phyloP scores from a whole-genome alignment of 2,329 filamentous ascomycete species.

The Stylonectria norvegica region DNA sequence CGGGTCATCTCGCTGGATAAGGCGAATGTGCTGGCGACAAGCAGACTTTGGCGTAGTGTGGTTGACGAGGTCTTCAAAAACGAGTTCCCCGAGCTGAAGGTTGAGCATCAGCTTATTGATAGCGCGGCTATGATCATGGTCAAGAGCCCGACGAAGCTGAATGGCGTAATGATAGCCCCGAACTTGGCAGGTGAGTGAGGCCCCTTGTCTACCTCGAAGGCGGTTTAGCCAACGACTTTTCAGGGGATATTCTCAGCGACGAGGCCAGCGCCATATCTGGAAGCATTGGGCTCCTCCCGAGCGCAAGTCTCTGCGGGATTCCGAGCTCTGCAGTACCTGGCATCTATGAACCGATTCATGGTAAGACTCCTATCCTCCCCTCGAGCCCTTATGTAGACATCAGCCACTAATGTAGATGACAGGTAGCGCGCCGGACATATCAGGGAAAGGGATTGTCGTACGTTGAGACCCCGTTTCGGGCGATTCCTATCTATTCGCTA shows the following conservation, averaged over 20 bases:
- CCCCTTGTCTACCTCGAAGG: constrained; percentile 1
- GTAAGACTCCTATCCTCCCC: constrained; percentile 12
- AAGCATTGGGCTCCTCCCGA: constrained; percentile 81
- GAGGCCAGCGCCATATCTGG: constrained; percentile 94
- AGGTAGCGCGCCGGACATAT: constrained; percentile 17
- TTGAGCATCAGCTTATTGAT: constrained; percentile 90
- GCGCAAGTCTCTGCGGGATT: constrained; percentile 79
- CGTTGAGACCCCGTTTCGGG: constrained; percentile 43
- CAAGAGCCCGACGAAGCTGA: constrained; percentile 84
- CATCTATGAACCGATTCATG: constrained; percentile 24
- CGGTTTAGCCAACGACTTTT: constrained; percentile 37
- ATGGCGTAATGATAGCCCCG: constrained; percentile 87
- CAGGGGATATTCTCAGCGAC: constrained; percentile 94
- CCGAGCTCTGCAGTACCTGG: constrained; percentile 41
- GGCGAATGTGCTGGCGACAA: constrained; percentile 92
- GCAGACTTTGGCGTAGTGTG: constrained; percentile 82
- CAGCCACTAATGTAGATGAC: constrained; percentile 11
- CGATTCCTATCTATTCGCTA: constrained; percentile 12
- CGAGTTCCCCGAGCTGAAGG: constrained; percentile 83
- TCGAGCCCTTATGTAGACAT: constrained; percentile 10
- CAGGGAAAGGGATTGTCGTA: constrained; percentile 16
- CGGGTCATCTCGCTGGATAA: constrained; percentile 84
- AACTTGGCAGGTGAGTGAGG: constrained; percentile 55
- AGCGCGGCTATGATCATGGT: constrained; percentile 97
- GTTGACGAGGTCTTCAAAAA: constrained; percentile 79